A percentile compares a stretch with the other conserved stretches of the same genome.
phyloP scores from a whole-genome alignment of 345 rosid species.

The Euphorbia pulcherrima region DNA sequence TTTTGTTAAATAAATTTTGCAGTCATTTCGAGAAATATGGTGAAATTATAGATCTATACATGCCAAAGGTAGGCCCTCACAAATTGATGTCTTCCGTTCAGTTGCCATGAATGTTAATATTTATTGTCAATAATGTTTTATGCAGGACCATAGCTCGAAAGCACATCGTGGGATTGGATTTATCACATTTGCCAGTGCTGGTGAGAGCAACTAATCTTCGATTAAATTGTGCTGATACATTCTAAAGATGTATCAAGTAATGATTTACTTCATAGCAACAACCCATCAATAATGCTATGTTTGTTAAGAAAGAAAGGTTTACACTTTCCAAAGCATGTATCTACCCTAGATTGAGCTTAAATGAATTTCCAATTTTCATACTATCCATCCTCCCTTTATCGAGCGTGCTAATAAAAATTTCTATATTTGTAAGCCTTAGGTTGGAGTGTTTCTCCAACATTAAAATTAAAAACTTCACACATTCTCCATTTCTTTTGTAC shows the following conservation, averaged over 20 bases:
- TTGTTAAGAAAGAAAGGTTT: too few species aligned
- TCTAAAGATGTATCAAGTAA: background rate
- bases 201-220: constrained; percentile 35
- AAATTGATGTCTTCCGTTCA: background rate
- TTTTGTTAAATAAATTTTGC: constrained; percentile 27
- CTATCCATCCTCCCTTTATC: too few species aligned
- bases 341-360: too few species aligned
- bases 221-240: constrained; percentile 8
- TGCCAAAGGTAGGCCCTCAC: constrained; percentile 72
- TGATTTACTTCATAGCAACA: background rate
- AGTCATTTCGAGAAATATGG: constrained; percentile 97
- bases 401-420: background rate
- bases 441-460: background rate
- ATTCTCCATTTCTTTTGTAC: background rate
- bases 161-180: constrained; percentile 95
- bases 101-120: background rate
- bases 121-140: constrained; percentile 9
- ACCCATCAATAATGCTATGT: too few species aligned
- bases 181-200: constrained; percentile 79
- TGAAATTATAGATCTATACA: constrained; percentile 82
- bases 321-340: too few species aligned
- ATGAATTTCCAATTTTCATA: too few species aligned
- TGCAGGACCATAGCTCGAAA: constrained; percentile 80
- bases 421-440: background rate
- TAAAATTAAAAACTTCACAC: background rate